Evolutionary conservation across 345 rosid species (phyloP), one percentile per base, ranked within the genome.

Genomic region (Isatis tinctoria): DNA sequence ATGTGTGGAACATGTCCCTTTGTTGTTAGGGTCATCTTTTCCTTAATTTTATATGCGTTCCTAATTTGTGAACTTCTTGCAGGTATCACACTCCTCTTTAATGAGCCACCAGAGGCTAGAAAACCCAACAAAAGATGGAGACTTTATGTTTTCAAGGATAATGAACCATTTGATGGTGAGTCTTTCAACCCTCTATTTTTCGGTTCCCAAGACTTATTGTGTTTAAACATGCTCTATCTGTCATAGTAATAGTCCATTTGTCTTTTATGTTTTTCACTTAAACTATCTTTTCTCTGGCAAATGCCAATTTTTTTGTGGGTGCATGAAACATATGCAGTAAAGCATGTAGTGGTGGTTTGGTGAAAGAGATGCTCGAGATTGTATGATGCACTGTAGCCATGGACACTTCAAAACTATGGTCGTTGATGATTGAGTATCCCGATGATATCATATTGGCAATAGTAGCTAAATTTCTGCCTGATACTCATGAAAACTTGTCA

Each of bases 31-130:
- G 39, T 62, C 13, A 11, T n/a, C 6, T 36, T 32, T 45, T 10
- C 27, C 26, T 11, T 37, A 10, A 12, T 53, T 60, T 60, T 60
- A 1, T n/a, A 65, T 79, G 48, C 40, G 60, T 63, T 32, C 22
- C 43, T 64, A 57, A 58, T 57, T 64, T 47, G n/a, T 52, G 18
- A 20, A 60, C 30, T 45, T 44, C 51, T 65, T 69, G 58, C 76
- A 90, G 98, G 98, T 78, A 85, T 96, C 69, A 82, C 98, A 0
- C 71, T 96, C 75, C 87, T 96, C 73, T 96, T 90, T 82, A 84
- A 48, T 79, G 96, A 96, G 87, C 98, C 98, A 17, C 90, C 98
- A 10, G 98, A 96, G 71, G 96, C 91, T 74, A 87, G 90, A 35
- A 89, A 87, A 86, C 98, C 99, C 69, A 70, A 74, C 36, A 30